Evolutionary conservation across 23 red algal species (phyloP), one percentile per base, ranked within the genome.

Genomic region (Agarophyton chilense): DNA sequence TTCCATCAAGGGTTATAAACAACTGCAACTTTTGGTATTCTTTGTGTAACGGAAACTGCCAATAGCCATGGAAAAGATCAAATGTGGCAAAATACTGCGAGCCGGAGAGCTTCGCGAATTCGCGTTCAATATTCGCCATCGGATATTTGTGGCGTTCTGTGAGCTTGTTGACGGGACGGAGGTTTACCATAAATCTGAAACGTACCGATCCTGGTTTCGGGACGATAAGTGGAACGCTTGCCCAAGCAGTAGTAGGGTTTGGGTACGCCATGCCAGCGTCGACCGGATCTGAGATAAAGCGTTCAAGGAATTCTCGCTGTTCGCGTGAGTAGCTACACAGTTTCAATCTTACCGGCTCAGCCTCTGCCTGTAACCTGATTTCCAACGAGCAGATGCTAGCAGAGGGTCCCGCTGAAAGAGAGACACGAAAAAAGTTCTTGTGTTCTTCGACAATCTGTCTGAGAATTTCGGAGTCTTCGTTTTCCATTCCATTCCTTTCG

Each of bases 41-140:
- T 21, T 16, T 47, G 11, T 2, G 0, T 0, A 83, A 51, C 50
- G 31, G 0, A 32, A 83, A 33, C 50, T 63, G 52, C 52, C 54
- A 83, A 51, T 83, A 83, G 52, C 79, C 28, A 39, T 83, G 57
- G 17, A 1, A 61, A 0, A 39, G 13, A 49, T 83, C 79, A 12
- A 83, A 83, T 16, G 0, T 83, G 58, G 13, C 79, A n/a, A 62
- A 83, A 49, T 32, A 83, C 11, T 38, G 16, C 8, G 52, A 35
- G 17, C 79, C 31, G 7, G 28, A 9, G 8, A 76, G 42, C 11
- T 76, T 40, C 7, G 11, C 11, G 6, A 76, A 0, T 39, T 64
- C 16, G 0, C 61, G 28, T n/a, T 61, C 54, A 18, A 62, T n/a
- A 19, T 28, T 83, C 52, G 22, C 49, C 53, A 47, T 83, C 0